Conservation (phyloP, 2,329 filamentous ascomycete genomes). For the Ceratocystis diversiconidia region DNA sequence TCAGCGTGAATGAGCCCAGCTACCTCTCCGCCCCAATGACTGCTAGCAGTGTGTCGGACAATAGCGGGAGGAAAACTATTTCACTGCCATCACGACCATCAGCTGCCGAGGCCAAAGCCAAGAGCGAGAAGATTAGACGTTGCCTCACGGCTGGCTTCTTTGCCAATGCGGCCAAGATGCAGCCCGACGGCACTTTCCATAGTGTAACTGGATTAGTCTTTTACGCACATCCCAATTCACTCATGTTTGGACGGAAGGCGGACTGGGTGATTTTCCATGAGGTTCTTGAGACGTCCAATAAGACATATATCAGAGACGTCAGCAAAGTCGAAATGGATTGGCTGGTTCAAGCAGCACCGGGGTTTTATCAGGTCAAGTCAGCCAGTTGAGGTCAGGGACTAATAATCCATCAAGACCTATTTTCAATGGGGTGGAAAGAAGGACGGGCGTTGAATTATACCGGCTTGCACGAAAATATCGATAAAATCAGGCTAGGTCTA, state of each 20-base stretch:
- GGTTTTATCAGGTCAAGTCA: slow-evolving; percentile 53
- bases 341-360: slow-evolving; percentile 75
- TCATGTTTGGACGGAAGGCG: slow-evolving; percentile 93
- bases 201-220: slow-evolving; percentile 71
- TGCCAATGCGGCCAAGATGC: slow-evolving; percentile 85
- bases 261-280: slow-evolving; percentile 96
- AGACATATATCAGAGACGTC: slow-evolving; percentile 81
- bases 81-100: not conserved
- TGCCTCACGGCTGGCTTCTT: slow-evolving; percentile 88
- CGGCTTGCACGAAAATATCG: not conserved
- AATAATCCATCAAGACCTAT: not conserved
- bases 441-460: not conserved
- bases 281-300: slow-evolving; percentile 74
- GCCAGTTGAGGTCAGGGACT: slow-evolving; percentile 12
- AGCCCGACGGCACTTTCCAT: slow-evolving; percentile 76
- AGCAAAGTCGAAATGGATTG: slow-evolving; percentile 91
- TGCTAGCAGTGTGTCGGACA: slow-evolving; percentile 20
- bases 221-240: slow-evolving; percentile 76
- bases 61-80: not conserved
- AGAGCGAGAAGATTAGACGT: slow-evolving; percentile 59
- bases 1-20: slow-evolving; percentile 52
- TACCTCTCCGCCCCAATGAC: slow-evolving; percentile 6
- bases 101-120: slow-evolving; percentile 23
- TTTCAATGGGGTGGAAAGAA: not conserved
- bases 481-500: not conserved